Evolutionary conservation across 2,329 filamentous ascomycete species (phyloP).

Genomic region (Penicillium capsulatum): DNA sequence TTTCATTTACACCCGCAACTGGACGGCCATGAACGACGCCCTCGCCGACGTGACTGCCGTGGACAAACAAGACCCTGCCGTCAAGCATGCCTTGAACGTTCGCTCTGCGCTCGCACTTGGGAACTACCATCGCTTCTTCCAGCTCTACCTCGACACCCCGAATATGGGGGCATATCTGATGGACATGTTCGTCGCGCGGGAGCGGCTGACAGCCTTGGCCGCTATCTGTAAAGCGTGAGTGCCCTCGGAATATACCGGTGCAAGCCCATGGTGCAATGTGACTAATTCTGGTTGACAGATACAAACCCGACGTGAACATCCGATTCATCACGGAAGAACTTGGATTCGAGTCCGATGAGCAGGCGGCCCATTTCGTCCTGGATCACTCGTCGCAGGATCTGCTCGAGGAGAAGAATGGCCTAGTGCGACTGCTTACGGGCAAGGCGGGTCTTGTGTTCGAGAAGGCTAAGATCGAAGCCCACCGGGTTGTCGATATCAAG

Average conservation of each 20-base stretch:
- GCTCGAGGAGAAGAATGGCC: constrained; percentile 70
- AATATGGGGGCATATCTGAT: constrained; percentile 98
- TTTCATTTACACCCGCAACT: constrained; percentile 98
- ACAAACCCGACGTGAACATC: constrained; percentile 84
- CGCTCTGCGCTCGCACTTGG: constrained; percentile 87
- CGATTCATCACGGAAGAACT: constrained; percentile 94
- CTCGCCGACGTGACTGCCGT: constrained; percentile 97
- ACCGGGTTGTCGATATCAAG: constrained; percentile 90
- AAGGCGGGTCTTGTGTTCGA: constrained; percentile 75
- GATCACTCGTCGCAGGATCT: constrained; percentile 71
- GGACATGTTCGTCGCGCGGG: constrained; percentile 97
- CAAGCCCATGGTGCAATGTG: neutral
- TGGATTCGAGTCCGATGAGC: constrained; percentile 86
- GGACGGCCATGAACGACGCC: constrained; percentile 95
- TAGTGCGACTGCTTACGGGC: constrained; percentile 67
- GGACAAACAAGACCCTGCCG: constrained; percentile 81
- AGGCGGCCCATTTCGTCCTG: constrained; percentile 85
- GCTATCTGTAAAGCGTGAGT: constrained; percentile 92
- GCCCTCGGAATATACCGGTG: constrained; percentile 22
- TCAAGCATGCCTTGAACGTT: constrained; percentile 88
- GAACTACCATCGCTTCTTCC: constrained; percentile 98
- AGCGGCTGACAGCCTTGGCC: constrained; percentile 83
- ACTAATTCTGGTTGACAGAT: constrained; percentile 53
- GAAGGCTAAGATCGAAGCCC: constrained; percentile 65
- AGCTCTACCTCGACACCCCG: constrained; percentile 86